Conservation (phyloP, 2,329 filamentous ascomycete genomes). For the Aspergillus pseudoviridinutans region DNA sequence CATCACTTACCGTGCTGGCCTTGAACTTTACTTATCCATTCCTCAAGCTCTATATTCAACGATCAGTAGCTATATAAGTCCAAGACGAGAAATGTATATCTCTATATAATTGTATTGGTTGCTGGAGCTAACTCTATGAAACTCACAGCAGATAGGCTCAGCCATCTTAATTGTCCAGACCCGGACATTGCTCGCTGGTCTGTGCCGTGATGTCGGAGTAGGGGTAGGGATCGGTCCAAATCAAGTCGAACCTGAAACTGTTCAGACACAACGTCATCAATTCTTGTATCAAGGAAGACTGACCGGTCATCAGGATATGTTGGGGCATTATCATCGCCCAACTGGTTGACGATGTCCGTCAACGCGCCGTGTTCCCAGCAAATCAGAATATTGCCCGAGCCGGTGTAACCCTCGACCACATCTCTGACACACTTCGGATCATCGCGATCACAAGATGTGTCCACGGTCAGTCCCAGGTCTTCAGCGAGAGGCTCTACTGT, state of each 20-base stretch:
- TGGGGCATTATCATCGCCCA: constrained; percentile 51
- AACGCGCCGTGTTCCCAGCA: constrained; percentile 59
- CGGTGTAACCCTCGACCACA: constrained; percentile 46
- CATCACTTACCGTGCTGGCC: too few relatives aligned
- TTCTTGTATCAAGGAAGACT: constrained; percentile 10
- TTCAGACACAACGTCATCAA: constrained; percentile 2
- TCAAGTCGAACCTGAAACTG: constrained; percentile 46
- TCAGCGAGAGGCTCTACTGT: constrained; percentile 55
- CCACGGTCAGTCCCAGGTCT: constrained; percentile 54
- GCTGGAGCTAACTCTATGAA: too few relatives aligned
- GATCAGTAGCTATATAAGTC: too few relatives aligned
- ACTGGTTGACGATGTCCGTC: constrained; percentile 48
- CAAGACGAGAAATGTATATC: not conserved
- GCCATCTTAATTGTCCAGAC: constrained; percentile 41
- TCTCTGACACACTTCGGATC: constrained; percentile 53
- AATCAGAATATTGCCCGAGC: constrained; percentile 56
- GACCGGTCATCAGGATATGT: constrained; percentile 49
- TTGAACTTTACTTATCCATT: not conserved
- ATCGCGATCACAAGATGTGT: constrained; percentile 55
- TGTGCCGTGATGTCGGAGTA: constrained; percentile 46
- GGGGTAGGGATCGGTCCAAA: constrained; percentile 54
- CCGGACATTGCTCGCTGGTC: constrained; percentile 53
- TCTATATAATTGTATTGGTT: not conserved
- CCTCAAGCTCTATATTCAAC: too few relatives aligned
- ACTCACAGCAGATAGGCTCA: too few relatives aligned